Evolutionary conservation across 108 stramenopile species (phyloP), one percentile per base, ranked within the genome.

Genomic region (Seminavis robusta): DNA sequence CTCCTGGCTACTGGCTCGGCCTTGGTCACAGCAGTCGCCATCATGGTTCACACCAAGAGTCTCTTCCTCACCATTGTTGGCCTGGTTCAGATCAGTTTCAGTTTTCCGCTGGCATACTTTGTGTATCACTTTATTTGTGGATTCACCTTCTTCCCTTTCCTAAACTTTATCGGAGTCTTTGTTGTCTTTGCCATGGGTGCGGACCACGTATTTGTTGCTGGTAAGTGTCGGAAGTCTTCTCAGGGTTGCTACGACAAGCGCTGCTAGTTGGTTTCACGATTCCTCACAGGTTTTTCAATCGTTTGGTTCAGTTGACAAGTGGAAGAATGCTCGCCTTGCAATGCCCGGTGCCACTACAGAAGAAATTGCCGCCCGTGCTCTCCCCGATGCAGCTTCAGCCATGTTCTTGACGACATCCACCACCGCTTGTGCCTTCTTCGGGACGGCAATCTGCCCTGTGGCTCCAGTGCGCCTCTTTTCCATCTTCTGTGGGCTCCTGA

Each of bases 141-240:
- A 23, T 51, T 77, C 19, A 61, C 57, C 0, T 81, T 77, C 61
- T 81, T 81, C 34, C 80, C 80, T 16, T 81, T 81, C 34, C 53
- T 81, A 37, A 81, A 81, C 65, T 77, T 74, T 49, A 81, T 77
- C 50, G 80, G 76, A n/a, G 52, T 77, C 19, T 81, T 77, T 64
- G 76, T 81, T 9, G 55, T 74, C n/a, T 76, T 76, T 59, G 80
- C 80, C 5, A 34, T 81, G 25, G 80, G 80, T 10, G 80, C 80
- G 7, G 80, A 76, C 48, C 64, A 81, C 65, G 49, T 76, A 34
- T 76, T 69, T 52, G 74, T 76, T n/a, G 68, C 63, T n/a, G n/a
- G n/a, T n/a, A n/a, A n/a, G n/a, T n/a, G n/a, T n/a, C n/a, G n/a
- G n/a, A n/a, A n/a, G n/a, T n/a, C n/a, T n/a, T n/a, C n/a, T n/a